A percentile compares a stretch with the other conserved stretches of the same genome.
Conservation (phyloP, 345 rosid species). For the Heritiera littoralis region DNA sequence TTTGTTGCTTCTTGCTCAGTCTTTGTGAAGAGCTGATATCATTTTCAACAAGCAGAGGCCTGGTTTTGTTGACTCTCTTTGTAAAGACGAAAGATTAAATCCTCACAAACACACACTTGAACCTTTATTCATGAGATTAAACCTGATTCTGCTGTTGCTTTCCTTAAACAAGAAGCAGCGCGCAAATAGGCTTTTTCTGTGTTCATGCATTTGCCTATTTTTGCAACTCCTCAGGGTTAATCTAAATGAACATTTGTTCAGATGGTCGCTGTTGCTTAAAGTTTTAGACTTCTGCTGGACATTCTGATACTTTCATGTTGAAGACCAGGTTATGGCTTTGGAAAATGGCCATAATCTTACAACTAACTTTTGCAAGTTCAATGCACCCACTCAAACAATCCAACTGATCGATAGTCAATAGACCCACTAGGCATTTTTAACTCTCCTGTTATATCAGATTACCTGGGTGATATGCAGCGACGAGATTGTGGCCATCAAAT, state of each 20-base stretch:
- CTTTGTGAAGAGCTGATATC: too few species aligned
- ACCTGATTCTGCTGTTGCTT: neutral
- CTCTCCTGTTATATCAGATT: neutral
- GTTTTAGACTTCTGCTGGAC: neutral
- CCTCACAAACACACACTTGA: neutral
- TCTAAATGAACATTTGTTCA: neutral
- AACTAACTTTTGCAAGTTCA: neutral
- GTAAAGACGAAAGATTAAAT: neutral
- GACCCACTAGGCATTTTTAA: neutral
- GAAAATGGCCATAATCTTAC: constrained; percentile 1
- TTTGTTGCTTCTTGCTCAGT: too few species aligned
- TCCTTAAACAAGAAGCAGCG: neutral
- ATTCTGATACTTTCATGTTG: neutral
- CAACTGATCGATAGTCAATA: neutral
- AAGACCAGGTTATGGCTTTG: neutral
- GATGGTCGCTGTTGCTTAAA: neutral
- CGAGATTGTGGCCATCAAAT: neutral
- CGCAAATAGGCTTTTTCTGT: neutral
- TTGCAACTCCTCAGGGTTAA: neutral
- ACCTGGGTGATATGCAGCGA: neutral
- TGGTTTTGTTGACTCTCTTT: neutral
- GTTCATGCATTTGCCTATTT: neutral
- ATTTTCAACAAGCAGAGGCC: too few species aligned
- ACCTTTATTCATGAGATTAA: neutral
- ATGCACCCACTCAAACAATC: neutral